Percentiles rank a stretch among this genome's conserved stretches.
phyloP scores from a whole-genome alignment of 2,329 filamentous ascomycete species.

The Botryotinia calthae region DNA sequence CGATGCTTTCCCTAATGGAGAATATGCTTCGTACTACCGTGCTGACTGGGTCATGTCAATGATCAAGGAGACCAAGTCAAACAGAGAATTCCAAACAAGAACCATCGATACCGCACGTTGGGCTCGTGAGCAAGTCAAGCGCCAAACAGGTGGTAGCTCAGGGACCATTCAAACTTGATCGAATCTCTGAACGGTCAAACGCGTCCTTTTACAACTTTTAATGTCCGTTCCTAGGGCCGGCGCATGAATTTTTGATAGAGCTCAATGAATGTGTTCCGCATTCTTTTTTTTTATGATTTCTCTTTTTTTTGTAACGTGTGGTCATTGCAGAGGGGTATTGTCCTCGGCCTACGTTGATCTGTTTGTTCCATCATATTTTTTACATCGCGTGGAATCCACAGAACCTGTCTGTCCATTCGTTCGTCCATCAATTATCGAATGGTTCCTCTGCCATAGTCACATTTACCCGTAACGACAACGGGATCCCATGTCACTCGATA shows the following conservation, averaged over 20 bases:
- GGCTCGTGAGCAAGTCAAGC: constrained; percentile 97
- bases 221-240: constrained; percentile 31
- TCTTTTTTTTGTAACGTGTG: constrained; percentile 30
- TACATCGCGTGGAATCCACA: constrained; percentile 5
- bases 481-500: constrained; percentile 7
- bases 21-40: constrained; percentile 81
- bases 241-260: constrained; percentile 32
- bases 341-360: constrained; percentile 36
- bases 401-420: constrained; percentile 14
- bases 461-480: background rate
- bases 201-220: constrained; percentile 32
- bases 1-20: constrained; percentile 87
- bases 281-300: constrained; percentile 23
- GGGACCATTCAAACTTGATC: constrained; percentile 38
- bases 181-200: constrained; percentile 15
- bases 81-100: constrained; percentile 78
- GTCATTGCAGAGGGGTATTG: constrained; percentile 39
- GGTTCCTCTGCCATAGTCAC: constrained; percentile 4
- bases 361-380: constrained; percentile 17
- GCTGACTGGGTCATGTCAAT: constrained; percentile 86
- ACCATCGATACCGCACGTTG: constrained; percentile 95
- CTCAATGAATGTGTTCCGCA: constrained; percentile 24
- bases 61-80: constrained; percentile 88
- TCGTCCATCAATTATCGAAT: constrained; percentile 3
- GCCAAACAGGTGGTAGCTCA: constrained; percentile 62